Conservation (phyloP, 2,329 filamentous ascomycete genomes). For the Phaeoacremonium minimum region DNA sequence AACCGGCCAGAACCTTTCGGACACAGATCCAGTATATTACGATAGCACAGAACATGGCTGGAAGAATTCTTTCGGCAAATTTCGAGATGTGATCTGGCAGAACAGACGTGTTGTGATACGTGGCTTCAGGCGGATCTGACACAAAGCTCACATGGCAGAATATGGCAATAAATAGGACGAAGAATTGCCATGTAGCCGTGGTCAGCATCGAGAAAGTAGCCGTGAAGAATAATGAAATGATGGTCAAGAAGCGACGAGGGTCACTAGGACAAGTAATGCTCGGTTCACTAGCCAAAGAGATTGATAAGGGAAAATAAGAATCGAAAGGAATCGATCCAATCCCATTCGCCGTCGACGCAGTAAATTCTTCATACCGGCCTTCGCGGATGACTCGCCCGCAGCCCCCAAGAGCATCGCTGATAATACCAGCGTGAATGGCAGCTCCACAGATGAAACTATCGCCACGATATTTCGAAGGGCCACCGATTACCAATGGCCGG, state of each 20-base stretch:
- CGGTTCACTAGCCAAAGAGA: constrained; percentile 66
- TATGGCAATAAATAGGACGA: constrained; percentile 72
- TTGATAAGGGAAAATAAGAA: constrained; percentile 85
- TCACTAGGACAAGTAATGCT: constrained; percentile 70
- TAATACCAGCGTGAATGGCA: constrained; percentile 70
- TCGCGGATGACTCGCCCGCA: constrained; percentile 70
- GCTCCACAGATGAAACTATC: constrained; percentile 77
- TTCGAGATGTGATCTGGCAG: constrained; percentile 72
- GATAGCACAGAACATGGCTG: constrained; percentile 81
- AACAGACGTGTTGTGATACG: constrained; percentile 58
- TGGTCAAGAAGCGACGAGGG: constrained; percentile 78
- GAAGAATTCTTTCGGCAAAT: constrained; percentile 76
- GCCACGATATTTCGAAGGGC: constrained; percentile 72
- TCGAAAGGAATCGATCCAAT: constrained; percentile 76
- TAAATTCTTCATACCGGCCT: constrained; percentile 62
- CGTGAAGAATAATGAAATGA: constrained; percentile 76
- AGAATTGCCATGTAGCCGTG: constrained; percentile 72
- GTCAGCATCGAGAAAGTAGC: constrained; percentile 77
- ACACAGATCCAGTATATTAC: constrained; percentile 83
- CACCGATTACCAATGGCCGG: constrained; percentile 63
- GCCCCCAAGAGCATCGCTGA: constrained; percentile 62
- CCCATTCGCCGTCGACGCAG: constrained; percentile 62
- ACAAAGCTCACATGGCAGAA: constrained; percentile 90
- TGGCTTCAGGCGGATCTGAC: constrained; percentile 80
- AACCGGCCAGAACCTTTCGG: constrained; percentile 62